These are phyloP conservation scores for Saccharomycopsis hybrid DNA, from an alignment of 1,139 yeast genomes.

Conservation along the genomic window DNA sequence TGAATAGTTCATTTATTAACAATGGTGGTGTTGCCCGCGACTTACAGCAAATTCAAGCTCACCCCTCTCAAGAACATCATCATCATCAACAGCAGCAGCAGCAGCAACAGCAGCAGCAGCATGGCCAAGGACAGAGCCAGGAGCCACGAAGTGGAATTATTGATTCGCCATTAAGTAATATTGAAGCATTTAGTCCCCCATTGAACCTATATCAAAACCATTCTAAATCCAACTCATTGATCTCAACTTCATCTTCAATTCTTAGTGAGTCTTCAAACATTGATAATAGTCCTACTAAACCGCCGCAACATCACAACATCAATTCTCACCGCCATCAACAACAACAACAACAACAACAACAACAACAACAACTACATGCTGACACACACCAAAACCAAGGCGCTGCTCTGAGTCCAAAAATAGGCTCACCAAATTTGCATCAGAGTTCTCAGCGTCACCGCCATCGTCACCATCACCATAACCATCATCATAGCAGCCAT, in stretches of 20 bases:
- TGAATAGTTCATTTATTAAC: no score
- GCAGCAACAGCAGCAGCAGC: no score
- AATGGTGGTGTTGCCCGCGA: no score
- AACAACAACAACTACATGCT: conserved; percentile 35
- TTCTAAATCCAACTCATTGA: conserved; percentile 13
- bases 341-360: conserved; percentile 16
- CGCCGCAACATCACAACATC: conserved; percentile 30
- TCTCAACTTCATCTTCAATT: not conserved
- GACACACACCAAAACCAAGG: not conserved
- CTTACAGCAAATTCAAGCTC: no score
- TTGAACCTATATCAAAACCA: conserved; percentile 9
- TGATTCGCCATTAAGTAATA: conserved; percentile 15
- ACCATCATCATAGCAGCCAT: not conserved
- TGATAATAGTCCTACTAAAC: conserved; percentile 20
- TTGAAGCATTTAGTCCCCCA: conserved; percentile 16
- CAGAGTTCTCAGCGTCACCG: conserved; percentile 3
- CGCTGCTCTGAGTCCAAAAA: conserved; percentile 22
- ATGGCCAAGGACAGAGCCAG: not conserved
- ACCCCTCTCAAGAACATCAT: not conserved
- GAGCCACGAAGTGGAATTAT: not conserved
- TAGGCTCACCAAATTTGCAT: conserved; percentile 36
- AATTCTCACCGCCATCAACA: conserved; percentile 24
- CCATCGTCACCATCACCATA: not conserved
- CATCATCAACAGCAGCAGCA: no score
- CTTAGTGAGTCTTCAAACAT: not conserved